phyloP scores from a whole-genome alignment of 129 eudicot genomes.

The Smallanthus sonchifolius region DNA sequence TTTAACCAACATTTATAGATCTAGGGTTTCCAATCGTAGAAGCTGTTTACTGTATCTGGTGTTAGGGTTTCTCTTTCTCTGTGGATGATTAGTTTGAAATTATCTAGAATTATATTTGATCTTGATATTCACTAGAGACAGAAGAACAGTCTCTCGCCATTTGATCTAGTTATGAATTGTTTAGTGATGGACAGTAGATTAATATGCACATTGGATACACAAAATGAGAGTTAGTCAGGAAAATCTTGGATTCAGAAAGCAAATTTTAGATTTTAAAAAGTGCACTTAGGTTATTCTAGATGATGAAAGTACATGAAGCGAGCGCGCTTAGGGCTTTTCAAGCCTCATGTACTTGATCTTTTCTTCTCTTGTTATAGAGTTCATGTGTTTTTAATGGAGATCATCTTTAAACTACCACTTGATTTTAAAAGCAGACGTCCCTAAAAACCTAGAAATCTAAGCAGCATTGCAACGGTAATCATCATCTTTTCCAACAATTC shows the following conservation, averaged over 20 bases:
- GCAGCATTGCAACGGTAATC: background rate
- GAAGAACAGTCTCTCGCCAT: no score
- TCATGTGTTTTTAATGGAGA: background rate
- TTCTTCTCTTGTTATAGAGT: background rate
- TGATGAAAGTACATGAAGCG: background rate
- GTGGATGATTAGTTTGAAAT: background rate
- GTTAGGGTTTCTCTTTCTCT: conserved; percentile 14
- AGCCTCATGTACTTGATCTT: background rate
- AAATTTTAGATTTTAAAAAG: background rate
- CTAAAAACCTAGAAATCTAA: background rate
- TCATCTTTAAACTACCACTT: background rate
- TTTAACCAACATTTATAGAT: background rate
- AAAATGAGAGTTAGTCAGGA: background rate
- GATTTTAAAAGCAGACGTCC: background rate
- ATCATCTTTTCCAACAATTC: background rate
- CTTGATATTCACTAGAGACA: background rate
- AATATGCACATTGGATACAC: background rate
- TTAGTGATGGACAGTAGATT: background rate
- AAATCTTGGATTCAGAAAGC: background rate
- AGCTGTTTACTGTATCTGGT: background rate
- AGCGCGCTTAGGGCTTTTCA: background rate
- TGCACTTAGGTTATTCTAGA: background rate
- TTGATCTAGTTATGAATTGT: background rate
- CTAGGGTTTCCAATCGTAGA: conserved; percentile 17
- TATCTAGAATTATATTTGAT: background rate